A percentile compares a stretch with the other conserved stretches of the same genome.
Evolutionary conservation across 1,284 basidiomycete species (phyloP).

Genomic region (Abortiporus biennis): DNA sequence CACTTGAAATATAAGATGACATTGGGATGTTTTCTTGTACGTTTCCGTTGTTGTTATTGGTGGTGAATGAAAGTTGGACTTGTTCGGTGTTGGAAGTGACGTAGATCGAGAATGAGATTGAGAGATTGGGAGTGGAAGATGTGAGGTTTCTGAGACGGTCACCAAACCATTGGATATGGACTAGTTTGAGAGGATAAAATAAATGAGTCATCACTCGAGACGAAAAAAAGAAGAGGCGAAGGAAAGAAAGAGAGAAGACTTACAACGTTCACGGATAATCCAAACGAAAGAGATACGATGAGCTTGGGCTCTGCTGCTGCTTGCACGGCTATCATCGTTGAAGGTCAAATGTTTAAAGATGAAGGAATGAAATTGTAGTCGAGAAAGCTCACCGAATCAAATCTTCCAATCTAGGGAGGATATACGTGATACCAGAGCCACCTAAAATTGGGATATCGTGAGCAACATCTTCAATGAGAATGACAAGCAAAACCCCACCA

Average conservation of each 20-base stretch:
- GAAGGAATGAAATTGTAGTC: not conserved
- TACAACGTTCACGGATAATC: slow-evolving; percentile 36
- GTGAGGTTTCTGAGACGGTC: slow-evolving; percentile 26
- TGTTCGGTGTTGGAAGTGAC: too few species aligned
- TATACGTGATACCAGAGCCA: slow-evolving; percentile 46
- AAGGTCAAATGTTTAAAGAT: too few species aligned
- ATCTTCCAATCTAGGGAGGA: slow-evolving; percentile 39
- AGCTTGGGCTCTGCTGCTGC: slow-evolving; percentile 23
- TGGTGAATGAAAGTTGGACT: too few species aligned
- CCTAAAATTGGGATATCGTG: slow-evolving; percentile 30
- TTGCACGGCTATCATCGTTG: slow-evolving; percentile 14
- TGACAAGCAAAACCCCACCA: too few species aligned
- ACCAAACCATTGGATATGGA: slow-evolving; percentile 32
- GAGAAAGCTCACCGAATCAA: slow-evolving; percentile 29
- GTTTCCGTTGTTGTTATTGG: too few species aligned
- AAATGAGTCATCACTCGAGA: not conserved
- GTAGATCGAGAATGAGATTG: slow-evolving; percentile 32
- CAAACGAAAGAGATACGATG: slow-evolving; percentile 37
- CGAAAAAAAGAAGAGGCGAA: too few species aligned
- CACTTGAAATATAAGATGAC: too few species aligned
- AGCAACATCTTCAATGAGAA: too few species aligned
- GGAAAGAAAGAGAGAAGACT: slow-evolving; percentile 7
- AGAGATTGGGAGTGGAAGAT: slow-evolving; percentile 25
- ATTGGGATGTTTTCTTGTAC: too few species aligned
- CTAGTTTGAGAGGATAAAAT: slow-evolving; percentile 26